A percentile compares a stretch with the other conserved stretches of the same genome.
These are phyloP conservation scores for Cercospora sojina DNA, from an alignment of 2,329 filamentous ascomycete genomes.

Conservation along the genomic window DNA sequence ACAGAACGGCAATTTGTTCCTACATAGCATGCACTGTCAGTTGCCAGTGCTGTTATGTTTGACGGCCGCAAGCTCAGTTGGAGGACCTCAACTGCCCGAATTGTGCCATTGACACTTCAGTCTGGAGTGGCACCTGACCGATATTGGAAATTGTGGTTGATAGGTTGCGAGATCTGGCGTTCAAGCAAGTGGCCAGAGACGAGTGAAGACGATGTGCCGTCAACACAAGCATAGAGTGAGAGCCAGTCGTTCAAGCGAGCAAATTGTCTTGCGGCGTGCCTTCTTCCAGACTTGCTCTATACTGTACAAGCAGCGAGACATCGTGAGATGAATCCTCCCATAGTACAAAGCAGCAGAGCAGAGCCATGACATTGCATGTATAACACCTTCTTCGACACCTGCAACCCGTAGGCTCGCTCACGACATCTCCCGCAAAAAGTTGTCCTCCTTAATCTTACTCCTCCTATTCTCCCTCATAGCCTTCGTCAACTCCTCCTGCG, in stretches of 20 bases:
- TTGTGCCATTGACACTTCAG: too few relatives aligned
- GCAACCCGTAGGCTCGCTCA: constrained; percentile 29
- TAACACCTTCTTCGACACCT: too few relatives aligned
- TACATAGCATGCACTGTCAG: too few relatives aligned
- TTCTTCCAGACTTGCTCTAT: not conserved
- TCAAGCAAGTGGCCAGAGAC: too few relatives aligned
- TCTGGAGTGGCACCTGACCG: too few relatives aligned
- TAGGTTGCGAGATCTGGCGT: too few relatives aligned
- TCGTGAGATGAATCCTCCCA: not conserved
- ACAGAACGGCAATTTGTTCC: too few relatives aligned
- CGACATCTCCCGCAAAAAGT: constrained; percentile 78
- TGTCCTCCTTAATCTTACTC: constrained; percentile 76
- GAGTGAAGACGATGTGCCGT: too few relatives aligned
- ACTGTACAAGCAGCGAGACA: not conserved
- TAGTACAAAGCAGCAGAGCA: not conserved
- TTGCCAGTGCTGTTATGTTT: too few relatives aligned
- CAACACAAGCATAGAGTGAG: not conserved
- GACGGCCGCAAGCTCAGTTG: too few relatives aligned
- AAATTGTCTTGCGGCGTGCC: not conserved
- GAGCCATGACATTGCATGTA: not conserved
- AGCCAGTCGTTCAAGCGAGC: not conserved
- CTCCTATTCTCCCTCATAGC: constrained; percentile 74
- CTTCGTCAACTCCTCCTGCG: constrained; percentile 64
- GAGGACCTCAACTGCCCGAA: too few relatives aligned
- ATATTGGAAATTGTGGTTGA: too few relatives aligned